Conservation (phyloP, 2,329 filamentous ascomycete genomes). For the Cryphonectria naterciae region DNA sequence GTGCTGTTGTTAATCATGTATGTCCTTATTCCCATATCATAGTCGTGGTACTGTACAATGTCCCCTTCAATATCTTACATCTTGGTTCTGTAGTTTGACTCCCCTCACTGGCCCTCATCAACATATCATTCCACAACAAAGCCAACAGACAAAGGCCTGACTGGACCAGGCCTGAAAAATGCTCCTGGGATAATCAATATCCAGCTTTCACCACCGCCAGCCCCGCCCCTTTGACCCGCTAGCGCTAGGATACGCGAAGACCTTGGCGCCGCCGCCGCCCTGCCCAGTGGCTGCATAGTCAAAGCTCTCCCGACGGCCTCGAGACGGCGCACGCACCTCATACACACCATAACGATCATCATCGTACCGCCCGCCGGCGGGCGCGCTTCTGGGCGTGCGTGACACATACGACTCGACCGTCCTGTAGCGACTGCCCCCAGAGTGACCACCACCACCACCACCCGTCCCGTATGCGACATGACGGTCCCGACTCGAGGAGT, state of each 20-base stretch:
- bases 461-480: neutral
- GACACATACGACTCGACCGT: neutral
- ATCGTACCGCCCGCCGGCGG: neutral
- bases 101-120: neutral
- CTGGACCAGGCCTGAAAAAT: neutral
- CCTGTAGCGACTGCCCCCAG: neutral
- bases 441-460: neutral
- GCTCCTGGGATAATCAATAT: neutral
- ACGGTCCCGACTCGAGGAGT: neutral
- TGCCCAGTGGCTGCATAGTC: neutral
- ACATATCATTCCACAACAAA: neutral
- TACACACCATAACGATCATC: conserved; percentile 3
- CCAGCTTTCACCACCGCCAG: conserved; percentile 1
- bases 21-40: neutral
- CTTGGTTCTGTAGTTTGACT: neutral
- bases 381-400: neutral
- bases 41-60: neutral
- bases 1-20: neutral
- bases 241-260: too few relatives aligned
- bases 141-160: neutral
- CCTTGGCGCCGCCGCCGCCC: neutral
- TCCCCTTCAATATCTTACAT: neutral
- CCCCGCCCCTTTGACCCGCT: neutral
- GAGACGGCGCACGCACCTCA: neutral
- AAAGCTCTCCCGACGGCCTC: neutral